A percentile compares a stretch with the other conserved stretches of the same genome.
Evolutionary conservation across 768 basidiomycete genomes (phyloP).

Genomic region (Gloeophyllum trabeum): DNA sequence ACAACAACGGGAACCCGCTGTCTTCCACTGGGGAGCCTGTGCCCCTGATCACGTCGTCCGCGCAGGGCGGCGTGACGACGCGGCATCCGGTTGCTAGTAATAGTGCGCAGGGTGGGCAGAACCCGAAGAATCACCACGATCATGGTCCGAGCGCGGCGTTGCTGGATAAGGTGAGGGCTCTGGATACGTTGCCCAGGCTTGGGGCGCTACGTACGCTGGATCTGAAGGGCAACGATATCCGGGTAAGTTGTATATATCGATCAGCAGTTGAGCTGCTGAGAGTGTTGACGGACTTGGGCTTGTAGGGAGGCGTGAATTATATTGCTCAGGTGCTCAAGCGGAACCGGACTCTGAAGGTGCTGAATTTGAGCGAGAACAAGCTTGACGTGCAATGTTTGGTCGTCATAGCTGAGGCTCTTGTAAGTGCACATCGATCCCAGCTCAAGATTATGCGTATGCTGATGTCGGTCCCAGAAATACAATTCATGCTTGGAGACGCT

Average conservation of each 20-base stretch:
- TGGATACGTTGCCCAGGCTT: constrained; percentile 77
- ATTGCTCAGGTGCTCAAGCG: constrained; percentile 93
- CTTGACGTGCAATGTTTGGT: constrained; percentile 76
- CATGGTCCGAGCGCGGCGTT: constrained; percentile 70
- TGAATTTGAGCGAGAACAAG: constrained; percentile 92
- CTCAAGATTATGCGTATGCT: not conserved
- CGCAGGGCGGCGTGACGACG: constrained; percentile 38
- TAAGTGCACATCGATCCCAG: constrained; percentile 23
- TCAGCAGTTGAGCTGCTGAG: not conserved
- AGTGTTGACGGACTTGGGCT: not conserved
- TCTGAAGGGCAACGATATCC: constrained; percentile 84
- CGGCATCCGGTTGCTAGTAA: constrained; percentile 22
- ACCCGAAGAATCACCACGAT: constrained; percentile 14
- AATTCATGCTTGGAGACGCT: constrained; percentile 90
- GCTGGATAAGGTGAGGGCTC: constrained; percentile 79
- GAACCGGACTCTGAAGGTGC: constrained; percentile 87
- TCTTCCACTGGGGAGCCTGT: constrained; percentile 35
- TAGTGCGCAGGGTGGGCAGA: constrained; percentile 3
- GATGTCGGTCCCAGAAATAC: constrained; percentile 57
- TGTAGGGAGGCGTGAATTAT: constrained; percentile 68
- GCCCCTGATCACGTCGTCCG: constrained; percentile 56
- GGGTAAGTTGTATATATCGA: constrained; percentile 37
- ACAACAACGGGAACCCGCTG: constrained; percentile 19
- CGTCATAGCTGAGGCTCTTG: constrained; percentile 80
- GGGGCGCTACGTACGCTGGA: constrained; percentile 86